Base-by-base conservation (phyloP, 2,329 filamentous ascomycete genomes). In the Cladosporium sp. region DNA sequence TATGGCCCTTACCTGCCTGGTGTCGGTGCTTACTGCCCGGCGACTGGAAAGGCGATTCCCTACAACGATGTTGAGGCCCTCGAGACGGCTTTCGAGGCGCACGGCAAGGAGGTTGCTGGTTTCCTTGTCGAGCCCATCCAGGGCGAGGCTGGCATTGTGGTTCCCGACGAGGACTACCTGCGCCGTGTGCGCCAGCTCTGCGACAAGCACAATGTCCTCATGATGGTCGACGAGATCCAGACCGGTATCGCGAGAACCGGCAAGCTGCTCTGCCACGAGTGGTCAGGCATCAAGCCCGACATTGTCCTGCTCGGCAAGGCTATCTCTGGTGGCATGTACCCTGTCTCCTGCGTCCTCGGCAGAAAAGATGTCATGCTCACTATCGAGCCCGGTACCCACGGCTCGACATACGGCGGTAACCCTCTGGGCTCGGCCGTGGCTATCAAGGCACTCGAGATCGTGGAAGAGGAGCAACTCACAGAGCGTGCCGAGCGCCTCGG, bases 151-250 rank as follows among this genome's bases (percentile, higher is more conserved):
- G 93, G 93, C 58, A 95, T 98, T 44, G 88, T 97, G 10, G 93
- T 97, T 9, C 93, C 93, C 5, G 87, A 92, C 60, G 88, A 92
- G 48, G 85, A 85, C 72, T 98, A 98, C 73, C 82, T 98, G 33
- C 72, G 77, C 61, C 83, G 85, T 65, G 88, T 91, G 43, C 82
- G 89, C 52, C 86, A 81, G 19, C 84, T 97, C 19, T 98, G 93
- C 77, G 89, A 89, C 72, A 87, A 95, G 78, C 83, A 97, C 79
- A 95, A 96, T 59, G 90, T 95, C 37, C 83, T 98, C 44, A 76
- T 98, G 67, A 97, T 98, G 71, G 95, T 89, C 71, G 93, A 98
- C 70, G 93, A 98, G 79, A 96, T 98, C 65, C 93, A 98, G 74
- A 98, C 93, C 4, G 92, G 92, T 60, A 95, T 98, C 67, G 93